Evolutionary conservation across 148 eudicot genomes (phyloP), one percentile per base, ranked within the genome.

Genomic region (Mesembryanthemum crystallinum): DNA sequence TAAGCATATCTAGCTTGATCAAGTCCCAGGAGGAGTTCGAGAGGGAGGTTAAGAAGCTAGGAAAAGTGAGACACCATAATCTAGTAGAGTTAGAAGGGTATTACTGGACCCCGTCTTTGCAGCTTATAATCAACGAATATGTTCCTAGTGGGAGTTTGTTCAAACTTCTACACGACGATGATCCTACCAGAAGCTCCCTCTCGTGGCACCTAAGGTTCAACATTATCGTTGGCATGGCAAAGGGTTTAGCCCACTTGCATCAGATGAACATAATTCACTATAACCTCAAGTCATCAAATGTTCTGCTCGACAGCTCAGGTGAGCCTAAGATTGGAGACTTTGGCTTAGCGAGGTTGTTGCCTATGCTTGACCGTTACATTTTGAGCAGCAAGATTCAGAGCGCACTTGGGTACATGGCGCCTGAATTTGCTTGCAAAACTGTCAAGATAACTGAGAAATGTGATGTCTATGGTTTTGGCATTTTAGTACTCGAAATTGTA

Each of bases 391-490:
- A 89, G 83, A 83, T 91, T 59, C 97, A 91, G 80, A 91, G 93
- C 70, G 93, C 93, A 18, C 87, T 91, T 3, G 98, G 98, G 35
- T 94, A 94, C 83, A 86, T 94, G 93, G 97, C 97, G 24, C 97
- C 97, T 15, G 98, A 94, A 73, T 94, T 91, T 72, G 95, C 98
- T 0, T 94, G 98, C 71, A 81, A 73, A 80, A 90, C 93, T 1
- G 97, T 94, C 72, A 94, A 89, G 74, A 94, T 94, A 80, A 94
- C 98, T 1, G 98, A 94, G 83, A 91, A 91, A 71, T 91, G 90
- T 70, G 97, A 91, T 72, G 88, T 89, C 11, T 91, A 89, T 60
- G 97, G 98, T 23, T 94, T 94, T 21, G 97, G 98, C 52, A 63
- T 94, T 3, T 85, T 94, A 83, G 78, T 83, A 28, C 89, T 94